Conservation (phyloP, 768 basidiomycete genomes). For the Leccinum variicolor region DNA sequence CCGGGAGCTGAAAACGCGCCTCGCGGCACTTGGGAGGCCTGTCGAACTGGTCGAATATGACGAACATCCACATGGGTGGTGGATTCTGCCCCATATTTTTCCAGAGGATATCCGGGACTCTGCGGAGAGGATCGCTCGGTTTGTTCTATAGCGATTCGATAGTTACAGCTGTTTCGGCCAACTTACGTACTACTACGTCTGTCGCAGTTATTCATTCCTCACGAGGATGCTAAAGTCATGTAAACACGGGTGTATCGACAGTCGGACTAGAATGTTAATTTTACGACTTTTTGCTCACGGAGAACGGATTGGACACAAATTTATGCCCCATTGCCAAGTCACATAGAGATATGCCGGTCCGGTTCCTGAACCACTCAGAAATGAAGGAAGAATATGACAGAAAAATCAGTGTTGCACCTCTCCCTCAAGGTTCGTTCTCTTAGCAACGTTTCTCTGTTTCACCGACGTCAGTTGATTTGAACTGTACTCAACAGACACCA, state of each 20-base stretch:
- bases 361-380: no score
- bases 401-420: no score
- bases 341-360: no score
- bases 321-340: background rate
- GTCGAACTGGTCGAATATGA: constrained; percentile 27
- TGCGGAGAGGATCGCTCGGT: constrained; percentile 9
- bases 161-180: background rate
- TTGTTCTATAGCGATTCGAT: background rate
- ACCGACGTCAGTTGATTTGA: background rate
- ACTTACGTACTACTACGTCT: background rate
- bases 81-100: constrained; percentile 17
- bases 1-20: constrained; percentile 7
- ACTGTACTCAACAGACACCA: constrained; percentile 60
- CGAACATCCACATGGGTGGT: constrained; percentile 21
- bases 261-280: background rate
- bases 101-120: constrained; percentile 9
- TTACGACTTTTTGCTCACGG: background rate
- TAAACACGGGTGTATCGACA: background rate
- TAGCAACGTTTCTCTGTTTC: constrained; percentile 7
- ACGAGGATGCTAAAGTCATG: no score
- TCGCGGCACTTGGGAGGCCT: background rate
- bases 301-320: background rate
- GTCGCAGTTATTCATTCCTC: background rate
- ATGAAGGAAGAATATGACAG: no score
- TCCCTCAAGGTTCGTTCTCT: constrained; percentile 72